Base-by-base conservation (phyloP, 805 yeast species). In the Lipomyces yamanashiensis region DNA sequence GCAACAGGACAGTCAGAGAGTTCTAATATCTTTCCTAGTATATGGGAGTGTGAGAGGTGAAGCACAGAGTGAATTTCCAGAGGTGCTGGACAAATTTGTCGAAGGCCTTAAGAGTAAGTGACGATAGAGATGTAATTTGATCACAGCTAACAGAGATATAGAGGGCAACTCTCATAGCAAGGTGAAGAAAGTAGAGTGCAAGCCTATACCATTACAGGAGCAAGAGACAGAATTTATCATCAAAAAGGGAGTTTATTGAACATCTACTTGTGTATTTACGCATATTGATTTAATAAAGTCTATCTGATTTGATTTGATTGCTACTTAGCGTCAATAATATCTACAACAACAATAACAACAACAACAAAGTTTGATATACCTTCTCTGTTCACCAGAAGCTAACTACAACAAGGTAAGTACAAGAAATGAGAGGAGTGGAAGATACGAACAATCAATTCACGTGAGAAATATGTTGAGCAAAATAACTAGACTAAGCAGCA, bases 401-500 rank as follows among this genome's bases (percentile, higher is more conserved):
- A 28, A 3, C 28, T 28, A 28, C 28, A 28, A 28, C 28, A 28
- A 28, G 44, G 2, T 51, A 7, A 7, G 17, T 39, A 39, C 43
- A 50, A 21, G 41, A 23, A 33, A 33, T 17, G 44, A 10, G 37
- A n/a, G 49, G 43, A 44, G 48, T n/a, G 39, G 45, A 34, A n/a
- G 52, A 37, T 23, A 33, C n/a, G n/a, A 45, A 15, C 36, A 15
- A 33, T 12, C 53, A 7, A 10, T 19, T 8, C 17, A n/a, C 39
- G 7, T 17, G 19, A 10, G 36, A 1, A 34, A 34, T 17, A 34
- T 28, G 13, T 1, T 7, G 7, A 15, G 39, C 44, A n/a, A 34
- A 17, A 23, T 13, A 21, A 7, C 15, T 36, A 12, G 19, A 33
- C 48, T 62, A 74, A 15, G 70, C 71, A 19, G 73, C 71, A 51